Conservation (phyloP, 305 asterid genomes). For the Solanum chacoense region DNA sequence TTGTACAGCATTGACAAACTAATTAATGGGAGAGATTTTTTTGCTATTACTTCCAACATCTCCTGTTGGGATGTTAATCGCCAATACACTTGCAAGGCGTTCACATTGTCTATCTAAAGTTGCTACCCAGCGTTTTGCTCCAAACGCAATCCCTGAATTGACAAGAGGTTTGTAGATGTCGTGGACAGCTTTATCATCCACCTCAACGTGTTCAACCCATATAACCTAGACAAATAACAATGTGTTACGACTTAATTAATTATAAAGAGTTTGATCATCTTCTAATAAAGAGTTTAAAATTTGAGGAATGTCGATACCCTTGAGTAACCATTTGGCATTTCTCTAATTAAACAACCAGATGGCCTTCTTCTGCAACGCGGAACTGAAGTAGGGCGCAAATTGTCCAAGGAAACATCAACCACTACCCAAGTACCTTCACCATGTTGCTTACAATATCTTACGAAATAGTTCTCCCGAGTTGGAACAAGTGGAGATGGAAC, state of each 20-base stretch:
- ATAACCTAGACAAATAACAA: conserved; percentile 19
- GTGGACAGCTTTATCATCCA: conserved; percentile 25
- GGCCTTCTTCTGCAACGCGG: conserved; percentile 35
- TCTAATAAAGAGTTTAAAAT: not conserved
- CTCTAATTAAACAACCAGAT: conserved; percentile 37
- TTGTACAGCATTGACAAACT: not conserved
- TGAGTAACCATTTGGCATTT: conserved; percentile 32
- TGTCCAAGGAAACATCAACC: conserved; percentile 46
- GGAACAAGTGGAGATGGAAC: conserved; percentile 45
- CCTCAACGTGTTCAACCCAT: conserved; percentile 55
- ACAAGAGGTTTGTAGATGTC: conserved; percentile 37
- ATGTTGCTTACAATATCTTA: conserved; percentile 29
- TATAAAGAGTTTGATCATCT: not conserved
- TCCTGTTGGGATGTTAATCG: conserved; percentile 6
- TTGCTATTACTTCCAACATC: not conserved
- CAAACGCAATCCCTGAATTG: conserved; percentile 39
- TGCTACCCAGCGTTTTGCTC: conserved; percentile 48
- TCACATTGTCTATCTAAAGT: conserved; percentile 32
- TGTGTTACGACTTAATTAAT: not conserved
- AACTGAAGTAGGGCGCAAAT: conserved; percentile 7
- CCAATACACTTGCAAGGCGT: conserved; percentile 17
- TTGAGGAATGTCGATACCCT: conserved; percentile 17
- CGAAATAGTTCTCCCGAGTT: conserved; percentile 31
- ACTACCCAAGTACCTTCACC: conserved; percentile 37
- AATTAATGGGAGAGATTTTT: not conserved